Evolutionary conservation across 768 basidiomycete genomes (phyloP), one percentile per base, ranked within the genome.

Genomic region (Suillus spraguei): DNA sequence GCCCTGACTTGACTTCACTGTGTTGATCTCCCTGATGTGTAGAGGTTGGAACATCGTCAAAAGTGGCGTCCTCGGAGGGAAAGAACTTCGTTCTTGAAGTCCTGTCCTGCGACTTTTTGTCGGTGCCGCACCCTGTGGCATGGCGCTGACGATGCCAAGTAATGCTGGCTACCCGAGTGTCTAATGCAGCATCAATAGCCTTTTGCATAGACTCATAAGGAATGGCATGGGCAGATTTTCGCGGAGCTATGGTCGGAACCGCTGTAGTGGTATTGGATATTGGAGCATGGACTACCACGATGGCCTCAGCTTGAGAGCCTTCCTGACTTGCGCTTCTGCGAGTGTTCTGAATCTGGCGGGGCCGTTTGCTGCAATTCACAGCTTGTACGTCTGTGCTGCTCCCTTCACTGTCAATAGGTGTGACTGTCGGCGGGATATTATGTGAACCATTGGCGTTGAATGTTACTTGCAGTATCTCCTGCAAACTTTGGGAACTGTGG

Each of bases 131-230:
- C 38, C 10, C 11, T 58, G 55, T 11, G 17, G 17, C 4, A 58
- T 39, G 10, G 9, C 55, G 17, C 24, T 24, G 38, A 17, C 38
- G 24, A 58, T 17, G 49, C 60, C 53, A 59, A 35, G 32, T 20
- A 6, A 61, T 38, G 36, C 5, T 59, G 52, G 54, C 60, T 38
- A 59, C 54, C 36, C 54, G 60, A n/a, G 60, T 61, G 22, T 39
- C 60, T 36, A 61, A 38, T 38, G 60, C 54, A 55, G 54, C 54
- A 59, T 61, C 54, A 28, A 61, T 41, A 17, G 39, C 17, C 6
- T 16, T 35, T 54, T 56, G 60, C 28, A n/a, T 5, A 36, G 60
- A 39, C 17, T 61, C 60, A 32, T 61, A 61, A 9, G 16, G 36
- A 28, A 61, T 39, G 7, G 52, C 8, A 6, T 17, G 32, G 8